A percentile compares a stretch with the other conserved stretches of the same genome.
Conservation (phyloP, 805 yeast species). For the Pichia paraexigua region DNA sequence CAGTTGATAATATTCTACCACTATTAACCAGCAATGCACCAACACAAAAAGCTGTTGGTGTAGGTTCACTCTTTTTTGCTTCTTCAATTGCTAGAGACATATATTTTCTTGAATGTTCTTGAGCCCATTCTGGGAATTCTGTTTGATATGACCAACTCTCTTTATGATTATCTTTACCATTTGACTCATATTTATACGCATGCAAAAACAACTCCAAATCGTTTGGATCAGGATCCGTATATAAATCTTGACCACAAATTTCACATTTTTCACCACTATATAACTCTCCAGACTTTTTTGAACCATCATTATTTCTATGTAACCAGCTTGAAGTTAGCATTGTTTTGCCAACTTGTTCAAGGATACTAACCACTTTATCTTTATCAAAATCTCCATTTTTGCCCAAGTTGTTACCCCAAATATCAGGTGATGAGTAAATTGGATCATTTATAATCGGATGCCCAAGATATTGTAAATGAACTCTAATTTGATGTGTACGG, state of each 20-base stretch:
- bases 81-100: slow-evolving; percentile 74
- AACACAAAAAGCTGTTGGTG: slow-evolving; percentile 86
- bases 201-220: slow-evolving; percentile 89
- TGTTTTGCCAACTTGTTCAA: slow-evolving; percentile 67
- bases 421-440: slow-evolving; percentile 63
- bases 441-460: slow-evolving; percentile 92
- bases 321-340: slow-evolving; percentile 62
- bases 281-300: slow-evolving; percentile 47
- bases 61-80: slow-evolving; percentile 74
- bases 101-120: slow-evolving; percentile 43
- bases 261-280: slow-evolving; percentile 47
- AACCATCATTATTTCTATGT: slow-evolving; percentile 35
- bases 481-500: slow-evolving; percentile 91
- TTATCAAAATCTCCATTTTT: slow-evolving; percentile 41
- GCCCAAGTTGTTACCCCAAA: slow-evolving; percentile 80
- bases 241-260: slow-evolving; percentile 61
- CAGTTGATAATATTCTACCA: slow-evolving; percentile 63
- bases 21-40: slow-evolving; percentile 77
- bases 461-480: slow-evolving; percentile 85
- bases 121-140: slow-evolving; percentile 77
- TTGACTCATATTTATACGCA: slow-evolving; percentile 70
- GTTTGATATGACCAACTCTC: slow-evolving; percentile 64
- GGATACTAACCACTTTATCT: slow-evolving; percentile 35
- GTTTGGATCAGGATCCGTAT: slow-evolving; percentile 82
- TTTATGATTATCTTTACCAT: slow-evolving; percentile 20